phyloP scores from a whole-genome alignment of 164 flowering plant species.

The Piper betle region DNA sequence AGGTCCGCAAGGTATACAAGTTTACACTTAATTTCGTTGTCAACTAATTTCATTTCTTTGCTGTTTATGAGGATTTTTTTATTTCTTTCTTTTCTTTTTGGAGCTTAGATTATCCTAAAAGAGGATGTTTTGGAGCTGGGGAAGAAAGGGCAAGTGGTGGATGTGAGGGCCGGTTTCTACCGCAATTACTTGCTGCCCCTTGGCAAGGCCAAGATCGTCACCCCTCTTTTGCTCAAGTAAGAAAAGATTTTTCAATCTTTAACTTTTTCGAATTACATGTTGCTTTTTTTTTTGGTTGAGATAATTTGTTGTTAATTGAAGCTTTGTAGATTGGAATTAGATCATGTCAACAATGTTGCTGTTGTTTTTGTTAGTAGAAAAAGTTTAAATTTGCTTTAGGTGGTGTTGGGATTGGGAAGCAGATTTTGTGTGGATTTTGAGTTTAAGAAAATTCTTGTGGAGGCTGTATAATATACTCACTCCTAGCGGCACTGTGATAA shows the following conservation, averaged over 20 bases:
- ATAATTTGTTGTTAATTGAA: too few relatives aligned
- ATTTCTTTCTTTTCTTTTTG: not conserved
- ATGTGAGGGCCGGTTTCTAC: slow-evolving; percentile 75
- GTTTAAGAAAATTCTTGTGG: not conserved
- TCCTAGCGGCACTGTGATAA: too few relatives aligned
- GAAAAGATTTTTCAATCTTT: not conserved
- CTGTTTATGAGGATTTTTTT: not conserved
- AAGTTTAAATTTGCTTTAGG: not conserved
- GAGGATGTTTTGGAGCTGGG: slow-evolving; percentile 67
- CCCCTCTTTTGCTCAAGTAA: slow-evolving; percentile 64
- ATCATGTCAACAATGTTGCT: too few relatives aligned
- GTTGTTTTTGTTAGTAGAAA: too few relatives aligned
- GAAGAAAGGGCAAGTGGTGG: slow-evolving; percentile 57
- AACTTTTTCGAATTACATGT: not conserved
- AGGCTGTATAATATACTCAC: too few relatives aligned
- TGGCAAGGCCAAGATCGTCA: slow-evolving; percentile 76
- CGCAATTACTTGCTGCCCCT: slow-evolving; percentile 62
- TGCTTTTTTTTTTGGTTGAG: too few relatives aligned
- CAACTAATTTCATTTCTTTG: not conserved
- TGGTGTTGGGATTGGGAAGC: not conserved
- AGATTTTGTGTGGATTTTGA: not conserved
- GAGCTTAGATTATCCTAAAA: slow-evolving; percentile 56
- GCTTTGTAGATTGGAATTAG: too few relatives aligned
- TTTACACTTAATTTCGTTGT: not conserved
- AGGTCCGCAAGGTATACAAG: slow-evolving; percentile 39